These are phyloP conservation scores for Parietichytrium sp. DNA, from an alignment of 108 stramenopile species.

Conservation along the genomic window DNA sequence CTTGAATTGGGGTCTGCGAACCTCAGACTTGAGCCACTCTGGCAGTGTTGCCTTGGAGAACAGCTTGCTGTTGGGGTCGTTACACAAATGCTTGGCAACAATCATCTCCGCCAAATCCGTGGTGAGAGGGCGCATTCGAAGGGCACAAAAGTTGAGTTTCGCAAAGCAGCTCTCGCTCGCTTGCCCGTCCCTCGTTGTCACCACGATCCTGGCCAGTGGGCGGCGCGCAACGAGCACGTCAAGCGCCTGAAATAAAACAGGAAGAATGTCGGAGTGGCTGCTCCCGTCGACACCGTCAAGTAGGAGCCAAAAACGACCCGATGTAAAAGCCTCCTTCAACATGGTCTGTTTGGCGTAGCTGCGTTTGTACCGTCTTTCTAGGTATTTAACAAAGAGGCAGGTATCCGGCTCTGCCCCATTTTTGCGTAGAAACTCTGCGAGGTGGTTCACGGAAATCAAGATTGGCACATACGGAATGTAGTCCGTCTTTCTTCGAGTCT, in stretches of 20 bases:
- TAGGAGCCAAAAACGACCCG: neutral
- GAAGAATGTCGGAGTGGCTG: neutral
- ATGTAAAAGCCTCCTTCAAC: neutral
- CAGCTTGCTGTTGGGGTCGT: neutral
- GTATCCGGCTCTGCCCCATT: no score
- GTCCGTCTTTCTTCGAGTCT: neutral
- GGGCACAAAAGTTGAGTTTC: neutral
- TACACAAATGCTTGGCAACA: neutral
- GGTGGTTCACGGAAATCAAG: neutral
- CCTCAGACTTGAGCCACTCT: slow-evolving; percentile 10
- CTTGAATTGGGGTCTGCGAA: neutral
- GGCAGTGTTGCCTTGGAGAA: neutral
- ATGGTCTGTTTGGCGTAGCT: no score
- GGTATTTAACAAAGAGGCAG: no score
- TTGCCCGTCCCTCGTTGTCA: neutral
- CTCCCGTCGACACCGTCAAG: neutral
- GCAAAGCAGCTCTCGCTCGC: neutral
- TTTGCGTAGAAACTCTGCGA: neutral
- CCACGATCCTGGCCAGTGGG: neutral
- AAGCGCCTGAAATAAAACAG: neutral
- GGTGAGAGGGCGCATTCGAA: slow-evolving; percentile 13
- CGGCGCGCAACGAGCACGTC: neutral
- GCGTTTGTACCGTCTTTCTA: no score
- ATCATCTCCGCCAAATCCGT: neutral
- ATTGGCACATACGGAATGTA: neutral